phyloP scores from a whole-genome alignment of 805 yeast genomes.

The Brettanomyces naardenensis region DNA sequence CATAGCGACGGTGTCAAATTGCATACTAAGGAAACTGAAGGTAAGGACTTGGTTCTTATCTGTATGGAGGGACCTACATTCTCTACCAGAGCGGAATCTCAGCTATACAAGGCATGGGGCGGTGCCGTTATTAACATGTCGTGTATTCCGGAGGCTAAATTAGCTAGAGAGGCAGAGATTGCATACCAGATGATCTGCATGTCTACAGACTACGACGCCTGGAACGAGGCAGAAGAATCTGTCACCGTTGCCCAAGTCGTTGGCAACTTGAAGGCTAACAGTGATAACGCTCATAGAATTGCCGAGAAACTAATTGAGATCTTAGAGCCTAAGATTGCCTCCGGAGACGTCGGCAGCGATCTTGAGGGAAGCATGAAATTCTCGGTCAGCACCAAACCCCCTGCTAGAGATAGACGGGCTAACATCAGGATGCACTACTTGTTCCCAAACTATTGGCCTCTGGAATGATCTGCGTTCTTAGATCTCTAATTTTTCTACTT shows the following conservation, averaged over 20 bases:
- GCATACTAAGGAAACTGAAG: slow-evolving; percentile 59
- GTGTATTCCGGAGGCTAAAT: slow-evolving; percentile 92
- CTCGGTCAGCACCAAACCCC: slow-evolving; percentile 70
- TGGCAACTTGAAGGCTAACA: slow-evolving; percentile 80
- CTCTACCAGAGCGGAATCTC: slow-evolving; percentile 93
- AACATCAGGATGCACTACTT: slow-evolving; percentile 76
- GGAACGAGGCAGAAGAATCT: slow-evolving; percentile 93
- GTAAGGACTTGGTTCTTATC: slow-evolving; percentile 70
- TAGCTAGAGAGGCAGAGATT: slow-evolving; percentile 96
- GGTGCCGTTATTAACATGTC: slow-evolving; percentile 97
- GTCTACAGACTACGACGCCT: slow-evolving; percentile 98
- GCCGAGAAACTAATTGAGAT: slow-evolving; percentile 63
- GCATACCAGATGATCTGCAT: slow-evolving; percentile 97
- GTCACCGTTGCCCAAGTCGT: slow-evolving; percentile 98
- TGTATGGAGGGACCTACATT: slow-evolving; percentile 99
- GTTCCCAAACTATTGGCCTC: slow-evolving; percentile 88
- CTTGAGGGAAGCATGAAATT: slow-evolving; percentile 71
- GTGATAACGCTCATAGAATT: slow-evolving; percentile 74
- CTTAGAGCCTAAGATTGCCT: slow-evolving; percentile 52
- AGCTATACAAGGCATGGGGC: slow-evolving; percentile 78
- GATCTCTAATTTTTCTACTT: no score
- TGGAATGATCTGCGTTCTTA: slow-evolving; percentile 8
- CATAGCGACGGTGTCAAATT: slow-evolving; percentile 48
- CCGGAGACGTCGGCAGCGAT: slow-evolving; percentile 60
- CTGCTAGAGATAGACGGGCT: slow-evolving; percentile 64